Evolutionary conservation across 2,329 filamentous ascomycete species (phyloP), one percentile per base, ranked within the genome.

Genomic region (Aspergillus eucalypticola): DNA sequence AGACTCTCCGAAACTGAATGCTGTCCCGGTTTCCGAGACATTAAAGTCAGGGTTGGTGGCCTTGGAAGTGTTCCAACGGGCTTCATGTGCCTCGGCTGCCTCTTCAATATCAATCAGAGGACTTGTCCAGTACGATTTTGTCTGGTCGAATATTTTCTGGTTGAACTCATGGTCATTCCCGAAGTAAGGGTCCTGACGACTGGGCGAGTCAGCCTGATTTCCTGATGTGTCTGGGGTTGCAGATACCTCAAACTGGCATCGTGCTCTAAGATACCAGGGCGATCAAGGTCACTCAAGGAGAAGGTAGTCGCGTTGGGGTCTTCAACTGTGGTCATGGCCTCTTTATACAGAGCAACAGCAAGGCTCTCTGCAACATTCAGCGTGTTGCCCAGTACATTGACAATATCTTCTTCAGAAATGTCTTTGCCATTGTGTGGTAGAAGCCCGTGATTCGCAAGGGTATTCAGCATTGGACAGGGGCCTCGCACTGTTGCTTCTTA

Each of bases 391-490:
- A 67, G 25, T 3, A 48, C 66, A 10, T 48, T 6, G 5, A 65
- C 25, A 3, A 66, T 19, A 1, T 21, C 48, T 1, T 60, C 25
- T 5, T 56, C 54, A 10, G 66, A 79, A 54, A 83, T 71, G 64
- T 80, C 73, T 48, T 71, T 73, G 41, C 82, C 82, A 56, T 81
- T 68, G 52, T 75, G 82, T 3, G 79, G 81, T 1, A 84, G 74
- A 58, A 79, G 82, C 13, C 77, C 78, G 60, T 84, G 79, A 65
- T 84, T 84, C 4, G 81, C 78, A n/a, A 84, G 70, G 0, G 81
- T 78, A 66, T 84, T 84, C 58, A 84, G 71, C 76, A 82, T 81
- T 1, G 82, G 81, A 59, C 82, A 84, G 23, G 82, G 81, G 0
- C 76, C 63, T 17, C 66, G 64, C 42, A 57, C 66, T 67, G 32